Percentiles rank a stretch among this genome's conserved stretches.
phyloP scores from a whole-genome alignment of 2,329 filamentous ascomycete species.

The Aspergillus novofumigatus region DNA sequence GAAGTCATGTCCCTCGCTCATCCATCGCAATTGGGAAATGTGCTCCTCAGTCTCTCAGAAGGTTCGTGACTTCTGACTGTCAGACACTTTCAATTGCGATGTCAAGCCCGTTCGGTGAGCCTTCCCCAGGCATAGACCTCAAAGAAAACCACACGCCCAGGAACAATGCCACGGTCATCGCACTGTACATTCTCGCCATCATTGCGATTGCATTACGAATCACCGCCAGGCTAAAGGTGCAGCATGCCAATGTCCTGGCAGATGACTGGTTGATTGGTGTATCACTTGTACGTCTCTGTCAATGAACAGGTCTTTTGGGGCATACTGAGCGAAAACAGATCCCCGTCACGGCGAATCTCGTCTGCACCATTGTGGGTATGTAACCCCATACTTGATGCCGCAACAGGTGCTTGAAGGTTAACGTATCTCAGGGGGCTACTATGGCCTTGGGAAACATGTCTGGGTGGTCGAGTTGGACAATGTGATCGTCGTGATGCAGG shows the following conservation, averaged over 20 bases:
- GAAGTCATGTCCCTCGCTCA: no score
- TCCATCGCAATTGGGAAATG: no score
- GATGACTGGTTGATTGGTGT: constrained; percentile 5
- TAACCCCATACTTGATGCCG: no score
- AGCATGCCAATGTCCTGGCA: background rate
- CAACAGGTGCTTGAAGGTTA: background rate
- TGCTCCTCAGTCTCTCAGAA: no score
- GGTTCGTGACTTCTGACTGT: no score
- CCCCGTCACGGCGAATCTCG: background rate
- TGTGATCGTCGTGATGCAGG: constrained; percentile 9
- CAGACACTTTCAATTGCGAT: background rate
- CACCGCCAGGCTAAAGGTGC: background rate
- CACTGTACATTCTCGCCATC: background rate
- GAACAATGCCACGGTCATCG: constrained; percentile 4
- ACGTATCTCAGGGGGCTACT: constrained; percentile 4
- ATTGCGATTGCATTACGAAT: constrained; percentile 1
- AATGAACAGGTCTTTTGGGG: background rate
- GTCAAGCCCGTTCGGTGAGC: background rate
- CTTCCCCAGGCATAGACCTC: constrained; percentile 1
- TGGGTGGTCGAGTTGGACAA: constrained; percentile 12
- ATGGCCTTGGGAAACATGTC: constrained; percentile 15
- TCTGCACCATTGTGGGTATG: constrained; percentile 9
- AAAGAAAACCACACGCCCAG: background rate
- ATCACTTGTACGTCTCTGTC: constrained; percentile 1
- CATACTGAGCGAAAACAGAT: background rate